Evolutionary conservation across 1,139 yeast genomes (phyloP).

Genomic region (Debaryomyces udenii): DNA sequence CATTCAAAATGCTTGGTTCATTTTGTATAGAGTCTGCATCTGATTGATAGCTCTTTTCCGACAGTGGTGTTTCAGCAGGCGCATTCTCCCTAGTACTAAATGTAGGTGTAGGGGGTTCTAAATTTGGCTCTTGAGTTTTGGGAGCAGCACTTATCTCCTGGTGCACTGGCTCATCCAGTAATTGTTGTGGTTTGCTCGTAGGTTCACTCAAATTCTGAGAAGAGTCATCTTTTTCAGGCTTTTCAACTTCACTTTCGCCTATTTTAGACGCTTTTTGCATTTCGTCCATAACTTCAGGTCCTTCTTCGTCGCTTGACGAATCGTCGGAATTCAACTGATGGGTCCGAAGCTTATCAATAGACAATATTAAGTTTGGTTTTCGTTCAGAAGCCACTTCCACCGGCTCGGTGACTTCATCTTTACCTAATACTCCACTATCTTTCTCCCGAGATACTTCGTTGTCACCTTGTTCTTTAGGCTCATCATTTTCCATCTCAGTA

Average conservation of each 20-base stretch:
- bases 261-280: not conserved
- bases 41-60: constrained; percentile 38
- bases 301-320: constrained; percentile 16
- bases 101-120: constrained; percentile 39
- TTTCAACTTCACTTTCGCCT: not conserved
- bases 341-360: constrained; percentile 33
- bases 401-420: constrained; percentile 8
- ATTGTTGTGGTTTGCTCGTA: not conserved
- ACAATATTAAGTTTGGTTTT: constrained; percentile 31
- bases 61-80: constrained; percentile 33
- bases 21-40: constrained; percentile 43
- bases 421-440: constrained; percentile 6
- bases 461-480: constrained; percentile 13
- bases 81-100: constrained; percentile 17
- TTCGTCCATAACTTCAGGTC: constrained; percentile 7
- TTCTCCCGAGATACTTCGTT: constrained; percentile 11
- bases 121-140: constrained; percentile 7
- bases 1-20: constrained; percentile 35
- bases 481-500: constrained; percentile 9
- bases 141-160: not conserved
- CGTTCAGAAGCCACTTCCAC: constrained; percentile 1
- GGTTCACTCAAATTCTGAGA: not conserved
- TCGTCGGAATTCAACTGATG: constrained; percentile 17
- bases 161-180: not conserved
- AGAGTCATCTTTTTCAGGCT: not conserved